phyloP scores from a whole-genome alignment of 495 filamentous ascomycete species.

The Neurospora intermedia region DNA sequence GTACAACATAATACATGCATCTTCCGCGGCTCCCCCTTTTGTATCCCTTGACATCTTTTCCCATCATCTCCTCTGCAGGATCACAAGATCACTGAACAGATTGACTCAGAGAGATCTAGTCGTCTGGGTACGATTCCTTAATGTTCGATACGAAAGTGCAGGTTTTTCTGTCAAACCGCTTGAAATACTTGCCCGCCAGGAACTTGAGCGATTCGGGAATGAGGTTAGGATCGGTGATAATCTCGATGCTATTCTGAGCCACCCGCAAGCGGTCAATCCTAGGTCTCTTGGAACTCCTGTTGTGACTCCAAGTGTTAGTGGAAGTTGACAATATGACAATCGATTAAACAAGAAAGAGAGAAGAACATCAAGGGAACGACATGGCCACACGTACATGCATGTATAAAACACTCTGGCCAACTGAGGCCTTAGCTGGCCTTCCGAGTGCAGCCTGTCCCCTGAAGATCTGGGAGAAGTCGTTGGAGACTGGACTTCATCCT shows the following conservation, averaged over 20 bases:
- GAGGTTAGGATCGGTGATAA: conserved; percentile 38
- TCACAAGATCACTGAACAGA: not conserved
- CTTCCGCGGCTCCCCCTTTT: not conserved
- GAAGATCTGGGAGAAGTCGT: conserved; percentile 42
- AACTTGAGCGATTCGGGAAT: conserved; percentile 43
- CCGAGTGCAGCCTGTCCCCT: conserved; percentile 26
- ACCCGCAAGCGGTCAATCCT: conserved; percentile 53
- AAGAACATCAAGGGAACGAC: not conserved
- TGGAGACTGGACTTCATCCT: conserved; percentile 31
- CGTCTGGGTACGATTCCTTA: conserved; percentile 74
- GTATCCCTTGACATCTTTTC: not conserved
- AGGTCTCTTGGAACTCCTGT: conserved; percentile 10
- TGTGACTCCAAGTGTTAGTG: not conserved
- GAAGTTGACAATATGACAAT: not conserved
- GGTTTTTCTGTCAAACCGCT: conserved; percentile 61
- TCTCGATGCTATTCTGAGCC: conserved; percentile 76
- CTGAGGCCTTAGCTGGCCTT: conserved; percentile 15
- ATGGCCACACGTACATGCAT: conserved; percentile 57
- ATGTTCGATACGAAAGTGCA: conserved; percentile 79
- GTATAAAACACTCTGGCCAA: conserved; percentile 70
- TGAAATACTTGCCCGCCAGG: conserved; percentile 81
- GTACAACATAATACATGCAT: not conserved
- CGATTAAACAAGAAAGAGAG: not conserved
- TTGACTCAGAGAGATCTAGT: conserved; percentile 32
- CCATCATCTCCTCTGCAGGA: not conserved